phyloP scores from a whole-genome alignment of 257 asterid species.

The Nyctanthes arbortristis region DNA sequence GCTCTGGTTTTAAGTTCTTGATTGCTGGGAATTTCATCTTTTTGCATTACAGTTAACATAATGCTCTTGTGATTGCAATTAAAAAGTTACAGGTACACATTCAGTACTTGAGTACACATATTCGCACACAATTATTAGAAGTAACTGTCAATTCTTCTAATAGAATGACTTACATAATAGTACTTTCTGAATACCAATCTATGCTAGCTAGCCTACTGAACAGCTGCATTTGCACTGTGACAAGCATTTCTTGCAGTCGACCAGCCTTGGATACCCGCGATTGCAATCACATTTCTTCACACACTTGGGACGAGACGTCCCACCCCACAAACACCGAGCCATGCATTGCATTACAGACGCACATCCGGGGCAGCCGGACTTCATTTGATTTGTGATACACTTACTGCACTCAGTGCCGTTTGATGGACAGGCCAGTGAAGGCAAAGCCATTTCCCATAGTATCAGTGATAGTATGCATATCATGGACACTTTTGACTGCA shows the following conservation, averaged over 20 bases:
- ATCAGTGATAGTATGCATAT: conserved; percentile 25
- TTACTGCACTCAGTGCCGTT: conserved; percentile 54
- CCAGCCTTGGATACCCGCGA: conserved; percentile 51
- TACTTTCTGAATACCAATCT: not conserved
- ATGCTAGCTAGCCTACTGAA: not conserved
- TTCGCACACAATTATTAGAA: not conserved
- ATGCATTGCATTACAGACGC: conserved; percentile 67
- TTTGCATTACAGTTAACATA: no score
- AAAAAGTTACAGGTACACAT: not conserved
- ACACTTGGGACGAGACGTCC: conserved; percentile 48
- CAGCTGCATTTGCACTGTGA: conserved; percentile 69
- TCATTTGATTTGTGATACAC: conserved; percentile 57
- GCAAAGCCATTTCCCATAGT: conserved; percentile 22
- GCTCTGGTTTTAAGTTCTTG: no score
- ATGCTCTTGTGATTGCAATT: no score
- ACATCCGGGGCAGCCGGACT: conserved; percentile 67
- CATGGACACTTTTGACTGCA: conserved; percentile 7
- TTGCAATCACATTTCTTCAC: conserved; percentile 69
- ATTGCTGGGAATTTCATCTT: no score
- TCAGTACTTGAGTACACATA: not conserved
- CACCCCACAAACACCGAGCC: conserved; percentile 73
- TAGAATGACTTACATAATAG: not conserved
- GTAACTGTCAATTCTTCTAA: not conserved
- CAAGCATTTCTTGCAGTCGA: conserved; percentile 75
- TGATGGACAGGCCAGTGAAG: conserved; percentile 48